Conservation (phyloP, 441 rosid genomes). For the Aleurites moluccanus region DNA sequence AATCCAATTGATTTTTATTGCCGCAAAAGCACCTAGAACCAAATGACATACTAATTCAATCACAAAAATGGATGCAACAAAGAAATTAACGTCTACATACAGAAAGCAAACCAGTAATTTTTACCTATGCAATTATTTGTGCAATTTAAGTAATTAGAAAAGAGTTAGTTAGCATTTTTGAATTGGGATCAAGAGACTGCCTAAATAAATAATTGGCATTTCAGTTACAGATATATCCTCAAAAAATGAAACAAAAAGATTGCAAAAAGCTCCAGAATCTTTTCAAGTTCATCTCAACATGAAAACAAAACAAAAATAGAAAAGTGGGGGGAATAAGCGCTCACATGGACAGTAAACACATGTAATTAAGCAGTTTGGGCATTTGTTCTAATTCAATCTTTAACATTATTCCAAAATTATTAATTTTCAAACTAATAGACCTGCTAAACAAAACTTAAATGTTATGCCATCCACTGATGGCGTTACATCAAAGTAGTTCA, state of each 20-base stretch:
- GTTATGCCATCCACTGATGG: not conserved
- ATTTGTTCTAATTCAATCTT: not conserved
- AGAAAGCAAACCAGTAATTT: not conserved
- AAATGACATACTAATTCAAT: not conserved
- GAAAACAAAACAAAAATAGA: not conserved
- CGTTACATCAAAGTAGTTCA: not conserved
- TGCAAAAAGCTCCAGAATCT: no score
- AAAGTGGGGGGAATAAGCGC: not conserved
- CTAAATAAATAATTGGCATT: no score
- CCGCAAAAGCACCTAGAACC: not conserved
- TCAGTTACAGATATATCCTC: no score
- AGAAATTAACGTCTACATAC: not conserved
- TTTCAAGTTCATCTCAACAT: not conserved
- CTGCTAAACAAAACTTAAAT: not conserved
- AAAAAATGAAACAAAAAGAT: no score
- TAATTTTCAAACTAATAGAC: not conserved
- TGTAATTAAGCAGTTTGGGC: not conserved
- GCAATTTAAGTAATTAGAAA: no score
- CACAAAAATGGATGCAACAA: not conserved
- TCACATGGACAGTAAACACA: not conserved
- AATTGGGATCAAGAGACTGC: no score
- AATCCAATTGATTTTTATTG: not conserved
- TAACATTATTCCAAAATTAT: not conserved
- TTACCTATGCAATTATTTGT: no score
- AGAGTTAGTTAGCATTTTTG: no score